Evolutionary conservation across 2,329 filamentous ascomycete genomes (phyloP).

Genomic region (Akanthomyces lecanii): DNA sequence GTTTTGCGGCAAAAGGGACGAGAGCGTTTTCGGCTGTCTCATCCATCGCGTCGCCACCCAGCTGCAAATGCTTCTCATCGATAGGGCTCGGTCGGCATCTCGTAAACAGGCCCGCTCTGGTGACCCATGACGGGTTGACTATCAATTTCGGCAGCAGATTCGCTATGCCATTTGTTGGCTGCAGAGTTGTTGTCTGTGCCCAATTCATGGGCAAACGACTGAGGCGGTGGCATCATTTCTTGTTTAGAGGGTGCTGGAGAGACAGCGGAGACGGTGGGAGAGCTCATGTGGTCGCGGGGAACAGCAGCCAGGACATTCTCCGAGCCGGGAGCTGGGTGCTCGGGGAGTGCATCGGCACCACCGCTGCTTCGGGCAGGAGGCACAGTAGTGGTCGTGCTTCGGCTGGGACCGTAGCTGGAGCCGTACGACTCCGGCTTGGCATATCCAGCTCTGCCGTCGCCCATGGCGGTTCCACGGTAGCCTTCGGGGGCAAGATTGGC

Average conservation of each 20-base stretch:
- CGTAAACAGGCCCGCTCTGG: slow-evolving; percentile 36
- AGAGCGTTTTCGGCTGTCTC: not conserved
- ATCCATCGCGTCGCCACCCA: slow-evolving; percentile 2
- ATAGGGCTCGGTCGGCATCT: slow-evolving; percentile 39
- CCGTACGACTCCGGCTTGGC: slow-evolving; percentile 36
- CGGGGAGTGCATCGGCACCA: slow-evolving; percentile 23
- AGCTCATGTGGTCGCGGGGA: not conserved
- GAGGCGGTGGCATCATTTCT: slow-evolving; percentile 1
- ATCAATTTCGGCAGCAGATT: slow-evolving; percentile 37
- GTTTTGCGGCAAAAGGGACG: slow-evolving; percentile 3
- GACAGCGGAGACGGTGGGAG: not conserved
- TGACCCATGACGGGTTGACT: slow-evolving; percentile 31
- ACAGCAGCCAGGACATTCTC: slow-evolving; percentile 19
- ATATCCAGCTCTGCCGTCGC: slow-evolving; percentile 36
- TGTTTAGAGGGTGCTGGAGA: slow-evolving; percentile 3
- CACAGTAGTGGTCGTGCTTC: slow-evolving; percentile 19
- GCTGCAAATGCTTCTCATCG: slow-evolving; percentile 24
- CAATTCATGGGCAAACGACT: slow-evolving; percentile 32
- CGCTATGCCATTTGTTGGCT: slow-evolving; percentile 32
- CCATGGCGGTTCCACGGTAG: slow-evolving; percentile 37
- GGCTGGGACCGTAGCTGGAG: slow-evolving; percentile 25
- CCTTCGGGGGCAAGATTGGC: slow-evolving; percentile 29
- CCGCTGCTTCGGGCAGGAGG: slow-evolving; percentile 12
- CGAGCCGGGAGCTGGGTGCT: slow-evolving; percentile 25
- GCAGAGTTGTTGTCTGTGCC: slow-evolving; percentile 28